These are phyloP conservation scores for Ogataea degrootiae DNA, from an alignment of 805 yeast species.

Conservation along the genomic window DNA sequence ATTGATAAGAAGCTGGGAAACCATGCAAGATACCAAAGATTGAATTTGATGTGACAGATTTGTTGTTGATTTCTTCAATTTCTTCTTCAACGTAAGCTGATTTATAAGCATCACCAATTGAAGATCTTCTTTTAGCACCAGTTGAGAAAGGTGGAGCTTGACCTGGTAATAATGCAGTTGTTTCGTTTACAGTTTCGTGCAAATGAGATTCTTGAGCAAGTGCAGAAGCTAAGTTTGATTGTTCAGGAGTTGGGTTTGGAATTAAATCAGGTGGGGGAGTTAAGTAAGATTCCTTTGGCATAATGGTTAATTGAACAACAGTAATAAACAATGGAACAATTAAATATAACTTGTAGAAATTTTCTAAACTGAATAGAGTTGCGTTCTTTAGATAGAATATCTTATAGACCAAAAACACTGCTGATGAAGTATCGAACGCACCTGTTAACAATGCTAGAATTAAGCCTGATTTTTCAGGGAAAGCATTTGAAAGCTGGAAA, in stretches of 20 bases:
- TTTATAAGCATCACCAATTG: conserved; percentile 53
- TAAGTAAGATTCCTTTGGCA: conserved; percentile 49
- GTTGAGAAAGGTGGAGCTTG: conserved; percentile 3
- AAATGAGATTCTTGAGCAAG: conserved; percentile 21
- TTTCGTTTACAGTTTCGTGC: conserved; percentile 16
- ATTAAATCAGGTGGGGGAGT: conserved; percentile 34
- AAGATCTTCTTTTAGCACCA: conserved; percentile 38
- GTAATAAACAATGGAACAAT: conserved; percentile 47
- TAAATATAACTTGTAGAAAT: conserved; percentile 44
- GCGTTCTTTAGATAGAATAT: conserved; percentile 32
- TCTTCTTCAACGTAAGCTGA: conserved; percentile 50
- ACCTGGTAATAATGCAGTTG: conserved; percentile 12
- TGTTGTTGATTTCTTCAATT: conserved; percentile 30
- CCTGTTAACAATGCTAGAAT: conserved; percentile 52
- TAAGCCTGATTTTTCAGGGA: conserved; percentile 49
- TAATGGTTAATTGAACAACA: conserved; percentile 38
- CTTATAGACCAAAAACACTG: conserved; percentile 46
- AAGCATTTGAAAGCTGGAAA: conserved; percentile 53
- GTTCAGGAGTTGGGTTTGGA: conserved; percentile 28
- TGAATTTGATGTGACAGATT: conserved; percentile 33
- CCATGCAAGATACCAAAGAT: conserved; percentile 54
- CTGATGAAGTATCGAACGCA: conserved; percentile 56
- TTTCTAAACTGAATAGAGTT: conserved; percentile 34
- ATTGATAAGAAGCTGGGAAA: conserved; percentile 42
- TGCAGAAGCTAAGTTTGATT: conserved; percentile 24